Base-by-base conservation (phyloP, 495 filamentous ascomycete genomes). In the Podospora appendiculata region DNA sequence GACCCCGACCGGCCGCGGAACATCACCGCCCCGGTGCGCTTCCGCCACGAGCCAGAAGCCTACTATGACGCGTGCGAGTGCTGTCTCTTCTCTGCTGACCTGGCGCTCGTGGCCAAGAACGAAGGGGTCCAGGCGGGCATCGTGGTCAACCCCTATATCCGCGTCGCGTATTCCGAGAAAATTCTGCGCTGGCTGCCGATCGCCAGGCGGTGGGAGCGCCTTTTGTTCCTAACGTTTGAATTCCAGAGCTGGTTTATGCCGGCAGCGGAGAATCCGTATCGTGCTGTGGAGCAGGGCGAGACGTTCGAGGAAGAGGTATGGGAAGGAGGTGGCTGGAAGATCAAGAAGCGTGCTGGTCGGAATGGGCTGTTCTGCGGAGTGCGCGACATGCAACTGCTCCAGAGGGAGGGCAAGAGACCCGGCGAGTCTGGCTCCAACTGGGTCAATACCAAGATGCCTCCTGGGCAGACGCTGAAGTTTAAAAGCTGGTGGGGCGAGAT, bases 11-110 rank as follows among this genome's bases (percentile, higher is more conserved):
- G 25, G 8, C 58, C 62, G 17, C 54, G 51, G 11, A 60, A 57
- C 41, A 57, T 61, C n/a, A 60, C 57, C 1, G 57, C 67, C 17
- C 78, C 84, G 6, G 70, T 85, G 1, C 80, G 80, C 12, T 91
- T 92, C 64, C 78, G 88, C 14, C 72, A 78, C 38, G 79, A 84
- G 17, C 61, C 72, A 1, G 85, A 86, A 50, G 64, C 78, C 8
- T 88, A 79, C 64, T 89, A 84, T 82, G 87, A 91, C 52, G 79
- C 82, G 2, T 87, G 83, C 9, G 88, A 92, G 66, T 90, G 87
- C 71, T 92, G 88, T 58, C 72, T 90, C 32, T 81, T 90, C 53
- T 80, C 86, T 56, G 84, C 86, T 4, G 86, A 89, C 61, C 75
- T 88, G n/a, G 74, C 56, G 4, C 44, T 51, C 16, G 57, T 59